phyloP scores from a whole-genome alignment of 2,329 filamentous ascomycete genomes.

The Magnaporthiopsis poae region DNA sequence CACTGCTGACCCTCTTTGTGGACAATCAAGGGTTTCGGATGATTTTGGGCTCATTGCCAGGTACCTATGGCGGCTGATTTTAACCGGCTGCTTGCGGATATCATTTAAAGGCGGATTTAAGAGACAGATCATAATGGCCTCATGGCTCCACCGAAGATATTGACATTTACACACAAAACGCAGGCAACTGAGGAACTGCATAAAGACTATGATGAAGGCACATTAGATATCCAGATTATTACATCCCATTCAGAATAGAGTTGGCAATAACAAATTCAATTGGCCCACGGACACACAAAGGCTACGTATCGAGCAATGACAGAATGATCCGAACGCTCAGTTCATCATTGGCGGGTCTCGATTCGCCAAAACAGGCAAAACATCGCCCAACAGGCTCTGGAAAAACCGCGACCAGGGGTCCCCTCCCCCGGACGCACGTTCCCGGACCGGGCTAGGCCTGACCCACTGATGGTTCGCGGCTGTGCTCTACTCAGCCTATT shows the following conservation, averaged over 20 bases:
- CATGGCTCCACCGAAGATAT: not conserved
- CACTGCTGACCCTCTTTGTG: not conserved
- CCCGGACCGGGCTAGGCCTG: not conserved
- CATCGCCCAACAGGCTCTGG: not conserved
- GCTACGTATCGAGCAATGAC: not conserved
- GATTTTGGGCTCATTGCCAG: not conserved
- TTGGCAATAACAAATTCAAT: too few species aligned
- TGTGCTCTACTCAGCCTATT: not conserved
- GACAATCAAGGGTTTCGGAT: not conserved
- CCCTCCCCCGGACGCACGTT: not conserved
- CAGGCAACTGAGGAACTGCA: too few species aligned
- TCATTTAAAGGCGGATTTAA: not conserved
- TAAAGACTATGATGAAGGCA: not conserved
- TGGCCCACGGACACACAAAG: too few species aligned
- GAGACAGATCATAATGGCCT: not conserved
- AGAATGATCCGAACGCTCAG: not conserved
- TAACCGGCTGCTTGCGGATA: too few species aligned
- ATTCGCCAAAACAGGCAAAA: not conserved
- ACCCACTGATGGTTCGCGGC: not conserved
- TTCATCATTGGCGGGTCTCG: not conserved
- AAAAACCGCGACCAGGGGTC: not conserved
- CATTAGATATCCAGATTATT: too few species aligned
- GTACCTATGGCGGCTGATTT: not conserved
- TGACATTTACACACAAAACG: not conserved
- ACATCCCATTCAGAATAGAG: too few species aligned